Base-by-base conservation (phyloP, 495 filamentous ascomycete species). In the Penicillium silybi region DNA sequence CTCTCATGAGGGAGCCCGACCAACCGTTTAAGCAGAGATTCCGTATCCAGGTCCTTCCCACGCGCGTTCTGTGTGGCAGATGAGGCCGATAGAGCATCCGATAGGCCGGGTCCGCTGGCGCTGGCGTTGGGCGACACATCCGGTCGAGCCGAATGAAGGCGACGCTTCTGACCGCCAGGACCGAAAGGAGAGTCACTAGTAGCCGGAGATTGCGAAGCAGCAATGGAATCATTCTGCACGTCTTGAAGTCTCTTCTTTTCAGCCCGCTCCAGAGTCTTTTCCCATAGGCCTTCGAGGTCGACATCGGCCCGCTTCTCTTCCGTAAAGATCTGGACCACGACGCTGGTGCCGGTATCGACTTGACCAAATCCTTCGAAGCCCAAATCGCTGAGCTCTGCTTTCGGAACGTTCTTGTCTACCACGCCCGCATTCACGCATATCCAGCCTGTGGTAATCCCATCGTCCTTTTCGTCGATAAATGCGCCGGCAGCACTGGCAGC, bases 281-380 rank as follows among this genome's bases (percentile, higher is more conserved):
- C 70, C 93, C 93, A 98, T 4, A 97, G 73, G 9, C 71, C 72
- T 61, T 98, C 93, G 32, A 98, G 71, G 61, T 89, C 85, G 55
- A 96, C 72, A 53, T 97, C 91, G 19, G 76, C 80, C 62, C 93
- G 79, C 71, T 92, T 90, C 52, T 85, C 80, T 64, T 91, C 86
- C 1, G 89, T 96, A 65, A 97, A 82, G 65, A 97, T 83, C 70
- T 98, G 93, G 26, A 97, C 82, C 23, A 97, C 87, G 17, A 98
- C 76, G 44, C 82, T 86, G 4, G 79, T 80, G 17, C 78, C 76
- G 52, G 73, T 56, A 50, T 66, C 62, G 46, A 70, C 50, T 18
- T 78, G 72, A n/a, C 89, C 88, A 68, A 97, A 97, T 4, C 91
- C 91, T 46, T 79, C 85, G 64, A 79, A 85, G 15, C 51, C 58